Base-by-base conservation (phyloP, 441 rosid species). In the Populus hybrid region DNA sequence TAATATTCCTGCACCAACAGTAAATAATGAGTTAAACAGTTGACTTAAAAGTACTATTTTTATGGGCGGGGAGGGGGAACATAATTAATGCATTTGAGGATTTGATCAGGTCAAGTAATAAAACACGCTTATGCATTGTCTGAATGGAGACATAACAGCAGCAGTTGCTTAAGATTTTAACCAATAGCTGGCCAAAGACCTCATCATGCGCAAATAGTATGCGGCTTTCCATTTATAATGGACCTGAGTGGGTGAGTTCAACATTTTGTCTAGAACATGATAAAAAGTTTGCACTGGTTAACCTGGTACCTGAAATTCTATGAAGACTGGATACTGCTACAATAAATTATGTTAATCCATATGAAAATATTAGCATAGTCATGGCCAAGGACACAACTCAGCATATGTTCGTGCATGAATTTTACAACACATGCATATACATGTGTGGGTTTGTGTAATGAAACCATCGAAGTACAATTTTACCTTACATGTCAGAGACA, bases 401-500 rank as follows among this genome's bases (percentile, higher is more conserved):
- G 68, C 46, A 69, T 38, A 11, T 21, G 54, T 12, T 61, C 40
- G 24, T 32, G 40, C 35, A 65, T 50, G 69, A 16, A 66, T 18
- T 18, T 59, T 8, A 59, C 7, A 16, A 20, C 23, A 16, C 65
- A 23, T 38, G 4, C 61, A 35, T 10, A 26, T 64, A 61, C 67
- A 32, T 21, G 23, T 18, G 11, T 32, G 6, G 1, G n/a, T 8
- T n/a, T 9, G 21, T 68, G 26, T 34, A 28, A 18, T 61, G 20
- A 42, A 46, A 50, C 9, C 7, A 46, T 38, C 40, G 12, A 67
- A 38, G 36, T 70, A 35, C 20, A 59, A 38, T 24, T 82, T 86
- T 86, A 95, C 99, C 96, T 95, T 95, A 61, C 99, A 93, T 21
- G 98, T 88, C 34, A 93, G 88, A 0, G 99, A 95, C 99, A 95